These are phyloP conservation scores for Alternaria triticina DNA, from an alignment of 2,329 filamentous ascomycete genomes.

Conservation along the genomic window DNA sequence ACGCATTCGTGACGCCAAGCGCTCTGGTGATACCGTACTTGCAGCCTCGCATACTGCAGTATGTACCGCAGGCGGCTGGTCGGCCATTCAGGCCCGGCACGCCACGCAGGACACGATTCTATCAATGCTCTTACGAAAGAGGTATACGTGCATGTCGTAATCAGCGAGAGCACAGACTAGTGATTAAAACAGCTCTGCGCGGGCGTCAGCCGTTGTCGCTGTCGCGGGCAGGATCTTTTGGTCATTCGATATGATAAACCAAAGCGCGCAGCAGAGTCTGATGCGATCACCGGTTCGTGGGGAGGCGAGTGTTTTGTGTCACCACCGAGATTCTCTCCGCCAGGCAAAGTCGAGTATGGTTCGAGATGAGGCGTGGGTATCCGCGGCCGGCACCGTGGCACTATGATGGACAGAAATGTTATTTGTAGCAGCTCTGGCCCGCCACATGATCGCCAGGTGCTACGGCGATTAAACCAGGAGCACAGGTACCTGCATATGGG, in stretches of 20 bases:
- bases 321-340: constrained; percentile 36
- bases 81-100: constrained; percentile 13
- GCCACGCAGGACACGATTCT: constrained; percentile 20
- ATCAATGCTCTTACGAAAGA: constrained; percentile 36
- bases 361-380: constrained; percentile 34
- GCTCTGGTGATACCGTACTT: constrained; percentile 8
- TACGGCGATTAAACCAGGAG: constrained; percentile 20
- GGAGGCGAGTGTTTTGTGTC: constrained; percentile 32
- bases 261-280: constrained; percentile 21
- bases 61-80: constrained; percentile 10
- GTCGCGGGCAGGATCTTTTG: constrained; percentile 20
- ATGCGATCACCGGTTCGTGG: constrained; percentile 24
- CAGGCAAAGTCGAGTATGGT: constrained; percentile 27
- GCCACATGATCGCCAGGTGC: constrained; percentile 32
- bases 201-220: constrained; percentile 13
- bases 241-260: constrained; percentile 38
- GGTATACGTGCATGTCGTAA: constrained; percentile 33
- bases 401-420: constrained; percentile 23
- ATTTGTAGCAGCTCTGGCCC: background rate
- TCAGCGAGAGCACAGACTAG: constrained; percentile 25
- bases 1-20: constrained; percentile 9
- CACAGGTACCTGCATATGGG: constrained; percentile 40
- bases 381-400: constrained; percentile 43
- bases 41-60: constrained; percentile 22
- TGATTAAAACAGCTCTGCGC: constrained; percentile 25